Conservation (phyloP, 768 basidiomycete genomes). For the Trametes maxima region DNA sequence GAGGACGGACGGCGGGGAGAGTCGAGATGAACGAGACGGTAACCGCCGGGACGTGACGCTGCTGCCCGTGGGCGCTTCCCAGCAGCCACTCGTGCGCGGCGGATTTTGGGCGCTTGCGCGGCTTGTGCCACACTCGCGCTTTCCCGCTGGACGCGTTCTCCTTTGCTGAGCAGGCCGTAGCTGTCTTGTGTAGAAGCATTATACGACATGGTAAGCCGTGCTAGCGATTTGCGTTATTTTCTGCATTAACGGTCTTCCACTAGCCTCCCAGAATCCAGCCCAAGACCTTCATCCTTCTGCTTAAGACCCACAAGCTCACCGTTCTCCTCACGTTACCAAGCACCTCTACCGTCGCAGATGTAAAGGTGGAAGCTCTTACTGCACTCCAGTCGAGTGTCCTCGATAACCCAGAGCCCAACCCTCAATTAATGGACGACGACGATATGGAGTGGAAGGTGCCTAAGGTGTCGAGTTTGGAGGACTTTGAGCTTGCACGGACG, state of each 20-base stretch:
- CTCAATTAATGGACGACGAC: slow-evolving; percentile 24
- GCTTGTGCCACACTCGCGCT: slow-evolving; percentile 8
- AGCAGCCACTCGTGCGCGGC: neutral
- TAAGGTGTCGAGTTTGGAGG: slow-evolving; percentile 37
- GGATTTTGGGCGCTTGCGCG: slow-evolving; percentile 8
- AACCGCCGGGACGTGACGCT: slow-evolving; percentile 23
- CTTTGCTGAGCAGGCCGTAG: too few relatives aligned
- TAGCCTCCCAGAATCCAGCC: slow-evolving; percentile 56
- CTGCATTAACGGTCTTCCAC: neutral
- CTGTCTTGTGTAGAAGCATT: too few relatives aligned
- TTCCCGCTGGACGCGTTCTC: neutral
- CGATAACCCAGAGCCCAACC: slow-evolving; percentile 22
- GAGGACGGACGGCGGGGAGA: slow-evolving; percentile 5
- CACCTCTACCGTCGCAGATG: slow-evolving; percentile 52
- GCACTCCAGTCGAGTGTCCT: slow-evolving; percentile 58
- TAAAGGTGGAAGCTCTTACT: slow-evolving; percentile 65
- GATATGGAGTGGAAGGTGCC: slow-evolving; percentile 41
- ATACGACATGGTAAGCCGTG: neutral
- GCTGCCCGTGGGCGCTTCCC: slow-evolving; percentile 12
- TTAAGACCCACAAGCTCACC: slow-evolving; percentile 75
- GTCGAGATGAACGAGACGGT: slow-evolving; percentile 18
- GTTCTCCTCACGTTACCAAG: slow-evolving; percentile 60
- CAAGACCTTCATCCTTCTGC: slow-evolving; percentile 65
- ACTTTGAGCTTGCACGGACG: slow-evolving; percentile 68
- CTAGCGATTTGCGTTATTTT: too few relatives aligned